Conservation (phyloP, 1,139 yeast species). For the Yamadazyma epiphylla region DNA sequence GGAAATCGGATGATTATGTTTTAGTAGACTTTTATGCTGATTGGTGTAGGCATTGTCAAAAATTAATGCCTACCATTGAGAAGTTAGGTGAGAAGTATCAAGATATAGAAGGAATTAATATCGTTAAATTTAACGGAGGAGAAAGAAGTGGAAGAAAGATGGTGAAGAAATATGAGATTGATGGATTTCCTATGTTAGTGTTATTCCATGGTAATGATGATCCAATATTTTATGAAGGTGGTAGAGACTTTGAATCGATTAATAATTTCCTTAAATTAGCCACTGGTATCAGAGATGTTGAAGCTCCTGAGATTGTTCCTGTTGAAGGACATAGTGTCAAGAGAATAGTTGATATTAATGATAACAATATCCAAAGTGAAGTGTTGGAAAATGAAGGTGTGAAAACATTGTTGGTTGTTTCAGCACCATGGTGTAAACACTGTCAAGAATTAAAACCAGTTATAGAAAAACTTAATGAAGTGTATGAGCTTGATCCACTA, state of each 20-base stretch:
- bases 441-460: conserved; percentile 64
- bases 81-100: conserved; percentile 50
- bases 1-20: conserved; percentile 55
- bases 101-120: conserved; percentile 45
- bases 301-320: conserved; percentile 13
- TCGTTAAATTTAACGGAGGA: conserved; percentile 60
- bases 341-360: conserved; percentile 22
- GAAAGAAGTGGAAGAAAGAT: conserved; percentile 56
- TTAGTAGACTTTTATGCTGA: conserved; percentile 74
- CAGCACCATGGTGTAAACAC: conserved; percentile 80
- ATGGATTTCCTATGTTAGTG: conserved; percentile 65
- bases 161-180: conserved; percentile 51
- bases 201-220: conserved; percentile 50
- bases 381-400: conserved; percentile 50
- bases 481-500: conserved; percentile 43
- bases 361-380: conserved; percentile 47
- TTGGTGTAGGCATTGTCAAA: conserved; percentile 81
- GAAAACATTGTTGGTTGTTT: conserved; percentile 65
- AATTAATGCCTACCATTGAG: conserved; percentile 61
- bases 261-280: conserved; percentile 43
- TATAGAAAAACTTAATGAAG: conserved; percentile 52
- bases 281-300: conserved; percentile 19
- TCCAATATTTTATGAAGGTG: conserved; percentile 48
- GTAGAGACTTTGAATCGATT: conserved; percentile 42
- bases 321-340: conserved; percentile 2